Base-by-base conservation (phyloP, 805 yeast species). In the Kazachstania taianensis region DNA sequence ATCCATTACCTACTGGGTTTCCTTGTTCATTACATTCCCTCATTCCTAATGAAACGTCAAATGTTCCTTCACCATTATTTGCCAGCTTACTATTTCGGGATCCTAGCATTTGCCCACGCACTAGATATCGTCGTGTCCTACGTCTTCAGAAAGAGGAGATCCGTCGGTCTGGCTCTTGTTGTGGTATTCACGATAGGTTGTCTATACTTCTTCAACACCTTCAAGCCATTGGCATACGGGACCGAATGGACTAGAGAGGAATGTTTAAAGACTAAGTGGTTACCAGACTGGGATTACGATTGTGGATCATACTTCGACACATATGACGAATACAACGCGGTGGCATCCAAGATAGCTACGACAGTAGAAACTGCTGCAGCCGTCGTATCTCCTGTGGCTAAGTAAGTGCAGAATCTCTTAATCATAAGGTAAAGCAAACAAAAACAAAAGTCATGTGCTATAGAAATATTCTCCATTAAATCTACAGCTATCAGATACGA, bases 21-120 rank as follows among this genome's bases (percentile, higher is more conserved):
- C 82, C 62, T 56, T 7, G 42, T 79, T 26, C 94, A 84, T 58
- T 79, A 72, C 53, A 54, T 68, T 37, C 94, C 94, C 46, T 81
- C 83, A 36, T 78, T 73, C 61, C 64, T 87, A 40, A 87, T 87
- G 97, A 86, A 78, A 17, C 77, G 97, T 63, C 96, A 87, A 63
- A 62, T 87, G 61, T 87, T 89, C 66, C 66, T 87, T 55, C 97
- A 87, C 60, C 97, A 87, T 61, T 89, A 89, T 59, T 63, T 92
- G 46, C 96, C 96, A 38, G 84, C 97, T 2, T 72, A 84, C 36
- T 92, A 85, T 64, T 92, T 92, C 61, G 92, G 85, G 32, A 67
- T 83, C 36, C 66, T 84, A 44, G 83, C 80, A 2, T 63, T 84
- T 35, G 82, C 81, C n/a, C 87, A 81, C 42, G 63, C 70, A 37